Evolutionary conservation across 164 flowering plant species (phyloP), one percentile per base, ranked within the genome.

Genomic region (Cinnamomum micranthum): DNA sequence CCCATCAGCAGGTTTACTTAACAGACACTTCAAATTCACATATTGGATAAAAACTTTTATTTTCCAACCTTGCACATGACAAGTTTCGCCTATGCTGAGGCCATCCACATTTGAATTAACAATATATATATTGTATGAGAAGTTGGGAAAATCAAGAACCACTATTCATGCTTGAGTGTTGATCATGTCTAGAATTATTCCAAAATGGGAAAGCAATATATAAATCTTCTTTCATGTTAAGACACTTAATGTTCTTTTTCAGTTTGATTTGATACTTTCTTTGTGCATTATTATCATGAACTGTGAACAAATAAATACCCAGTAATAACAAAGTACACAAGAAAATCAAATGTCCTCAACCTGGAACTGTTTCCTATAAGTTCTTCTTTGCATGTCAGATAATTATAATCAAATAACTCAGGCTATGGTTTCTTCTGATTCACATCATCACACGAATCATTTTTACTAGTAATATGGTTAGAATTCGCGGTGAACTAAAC

Each of bases 1-100:
- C 11, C 47, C 47, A 13, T 69, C 71, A n/a, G 20, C n/a, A 23
- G 15, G 25, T 69, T 69, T 41, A 69, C 71, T 69, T 69, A 35
- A 9, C 28, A 22, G 22, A 69, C 58, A 69, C 71, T 69, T 69
- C 71, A 20, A 22, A 69, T 20, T 69, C 11, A 20, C 19, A 69
- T 50, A 69, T 50, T 22, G 7, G 14, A 69, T 10, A 50, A 1
- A 41, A 41, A 41, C 47, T 41, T 41, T 41, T 6, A 41, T 41
- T 41, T 11, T 65, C 11, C 27, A n/a, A 59, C 7, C 63, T 65
- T 24, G 20, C 2, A 22, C 5, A 17, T 31, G 47, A 27, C 20
- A 31, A 41, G 47, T 69, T 35, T 24, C 41, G 2, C 71, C 11
- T 47, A 24, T 69, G 25, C 58, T 47, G 6, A 22, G 9, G 59